Evolutionary conservation across 495 filamentous ascomycete genomes (phyloP), one percentile per base, ranked within the genome.

Genomic region (Tuber microsphaerosporum): DNA sequence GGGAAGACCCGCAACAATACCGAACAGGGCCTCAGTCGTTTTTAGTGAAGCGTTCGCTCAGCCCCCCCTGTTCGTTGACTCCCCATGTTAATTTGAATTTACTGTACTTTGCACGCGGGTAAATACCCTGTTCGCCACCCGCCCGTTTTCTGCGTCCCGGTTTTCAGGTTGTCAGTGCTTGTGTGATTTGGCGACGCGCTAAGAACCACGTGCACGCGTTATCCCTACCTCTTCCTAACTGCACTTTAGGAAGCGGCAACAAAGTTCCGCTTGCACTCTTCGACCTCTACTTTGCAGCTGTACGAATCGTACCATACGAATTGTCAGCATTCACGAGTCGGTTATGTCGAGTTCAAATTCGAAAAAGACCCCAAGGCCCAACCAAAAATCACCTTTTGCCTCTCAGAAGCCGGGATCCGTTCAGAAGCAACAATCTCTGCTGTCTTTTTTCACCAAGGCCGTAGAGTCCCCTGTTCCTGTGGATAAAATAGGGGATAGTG

Each of bases 371-470:
- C 26, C 56, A 6, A 7, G 56, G 26, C 56, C 14, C 2, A 65
- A 34, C 26, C 56, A 65, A 34, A 65, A 65, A 10, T 34, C 61
- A 12, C 61, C 56, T 16, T 22, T 34, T 41, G 2, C 69, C 69
- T 20, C 48, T 41, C 80, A 69, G 72, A 81, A 78, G 56, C 51
- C 42, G 9, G 70, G 73, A 51, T 70, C 79, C 68, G 61, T 73
- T 17, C 69, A 61, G 44, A 81, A 75, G 44, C 80, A 81, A 45
- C 75, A 77, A 70, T 79, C 79, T 48, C 70, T 81, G 10, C 72
- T 81, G 14, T 79, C 79, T 12, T 81, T 81, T 51, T 81, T 81
- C 48, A 81, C 74, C 26, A 73, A 73, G 12, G 77, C 78, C 56
- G 34, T 69, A 22, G 74, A 76, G 31, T 34, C 65, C 8, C 41